Percentiles rank a stretch among this genome's conserved stretches.
Conservation (phyloP, 2,329 filamentous ascomycete genomes). For the Alternaria viburni region DNA sequence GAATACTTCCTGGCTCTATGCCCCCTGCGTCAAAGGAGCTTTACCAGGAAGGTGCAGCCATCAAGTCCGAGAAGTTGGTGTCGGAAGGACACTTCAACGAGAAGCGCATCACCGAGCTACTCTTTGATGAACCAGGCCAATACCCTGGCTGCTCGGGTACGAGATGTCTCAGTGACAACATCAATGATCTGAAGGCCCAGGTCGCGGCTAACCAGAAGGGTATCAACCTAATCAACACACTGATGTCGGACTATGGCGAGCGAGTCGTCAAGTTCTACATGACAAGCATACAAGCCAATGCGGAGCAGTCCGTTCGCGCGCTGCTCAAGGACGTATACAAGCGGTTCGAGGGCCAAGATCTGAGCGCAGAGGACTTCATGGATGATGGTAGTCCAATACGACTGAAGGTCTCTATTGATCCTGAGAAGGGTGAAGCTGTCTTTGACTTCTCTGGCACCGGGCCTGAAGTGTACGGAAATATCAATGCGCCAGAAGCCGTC, state of each 20-base stretch:
- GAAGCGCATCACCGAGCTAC: conserved; percentile 71
- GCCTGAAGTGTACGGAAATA: conserved; percentile 78
- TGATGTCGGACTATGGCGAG: conserved; percentile 80
- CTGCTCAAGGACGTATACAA: conserved; percentile 75
- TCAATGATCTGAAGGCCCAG: conserved; percentile 86
- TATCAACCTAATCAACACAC: conserved; percentile 74
- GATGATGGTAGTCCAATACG: conserved; percentile 82
- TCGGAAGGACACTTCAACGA: conserved; percentile 81
- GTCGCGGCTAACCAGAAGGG: conserved; percentile 87
- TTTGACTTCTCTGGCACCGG: conserved; percentile 83
- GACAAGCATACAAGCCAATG: conserved; percentile 81
- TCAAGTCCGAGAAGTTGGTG: conserved; percentile 70
- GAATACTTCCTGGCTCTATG: conserved; percentile 83
- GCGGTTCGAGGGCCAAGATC: conserved; percentile 71
- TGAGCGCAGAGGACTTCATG: conserved; percentile 82
- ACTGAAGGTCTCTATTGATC: conserved; percentile 76
- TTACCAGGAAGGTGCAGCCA: conserved; percentile 63
- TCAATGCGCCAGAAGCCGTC: conserved; percentile 81
- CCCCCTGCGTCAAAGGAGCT: conserved; percentile 72
- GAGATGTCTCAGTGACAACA: conserved; percentile 78
- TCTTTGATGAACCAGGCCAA: conserved; percentile 75
- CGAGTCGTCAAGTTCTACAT: conserved; percentile 83
- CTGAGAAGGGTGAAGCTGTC: conserved; percentile 73
- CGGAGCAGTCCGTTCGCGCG: conserved; percentile 75
- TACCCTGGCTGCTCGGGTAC: conserved; percentile 80